Conservation (phyloP, 805 yeast genomes). For the Myxozyma mucilagina region DNA sequence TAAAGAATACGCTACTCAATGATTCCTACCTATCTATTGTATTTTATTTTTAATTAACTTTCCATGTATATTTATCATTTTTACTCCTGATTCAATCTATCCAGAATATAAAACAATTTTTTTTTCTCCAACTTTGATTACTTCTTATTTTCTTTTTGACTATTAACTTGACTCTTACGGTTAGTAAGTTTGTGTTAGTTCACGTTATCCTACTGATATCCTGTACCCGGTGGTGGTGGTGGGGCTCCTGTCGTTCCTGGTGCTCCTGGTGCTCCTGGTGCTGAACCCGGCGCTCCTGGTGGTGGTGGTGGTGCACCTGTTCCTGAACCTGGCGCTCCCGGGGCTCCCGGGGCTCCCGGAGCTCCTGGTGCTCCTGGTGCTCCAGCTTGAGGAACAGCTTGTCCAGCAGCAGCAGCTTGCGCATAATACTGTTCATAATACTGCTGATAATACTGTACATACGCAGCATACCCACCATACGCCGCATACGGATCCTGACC, state of each 20-base stretch:
- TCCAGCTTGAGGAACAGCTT: not conserved
- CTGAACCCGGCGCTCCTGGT: not conserved
- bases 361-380: not conserved
- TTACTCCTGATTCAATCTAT: not conserved
- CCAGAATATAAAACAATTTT: too few relatives aligned
- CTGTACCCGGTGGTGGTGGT: constrained; percentile 11
- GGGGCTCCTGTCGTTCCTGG: not conserved
- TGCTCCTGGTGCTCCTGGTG: not conserved
- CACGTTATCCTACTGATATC: not conserved
- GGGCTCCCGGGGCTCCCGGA: not conserved
- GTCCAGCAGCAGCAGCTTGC: constrained; percentile 18
- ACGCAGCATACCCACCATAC: constrained; percentile 35
- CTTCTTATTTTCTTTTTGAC: too few relatives aligned
- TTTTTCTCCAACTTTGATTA: too few relatives aligned
- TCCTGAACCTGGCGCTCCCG: not conserved
- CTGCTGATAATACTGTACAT: constrained; percentile 33
- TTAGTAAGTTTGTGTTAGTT: too few relatives aligned
- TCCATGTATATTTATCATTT: not conserved
- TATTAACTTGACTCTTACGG: too few relatives aligned
- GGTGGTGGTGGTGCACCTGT: not conserved
- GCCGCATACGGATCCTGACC: constrained; percentile 36
- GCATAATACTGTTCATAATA: constrained; percentile 32
- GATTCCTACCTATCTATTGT: not conserved
- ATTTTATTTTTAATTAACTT: not conserved
- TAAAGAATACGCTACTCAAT: constrained; percentile 53